phyloP scores from a whole-genome alignment of 2,329 filamentous ascomycete genomes.

The Monosporascus sp. region DNA sequence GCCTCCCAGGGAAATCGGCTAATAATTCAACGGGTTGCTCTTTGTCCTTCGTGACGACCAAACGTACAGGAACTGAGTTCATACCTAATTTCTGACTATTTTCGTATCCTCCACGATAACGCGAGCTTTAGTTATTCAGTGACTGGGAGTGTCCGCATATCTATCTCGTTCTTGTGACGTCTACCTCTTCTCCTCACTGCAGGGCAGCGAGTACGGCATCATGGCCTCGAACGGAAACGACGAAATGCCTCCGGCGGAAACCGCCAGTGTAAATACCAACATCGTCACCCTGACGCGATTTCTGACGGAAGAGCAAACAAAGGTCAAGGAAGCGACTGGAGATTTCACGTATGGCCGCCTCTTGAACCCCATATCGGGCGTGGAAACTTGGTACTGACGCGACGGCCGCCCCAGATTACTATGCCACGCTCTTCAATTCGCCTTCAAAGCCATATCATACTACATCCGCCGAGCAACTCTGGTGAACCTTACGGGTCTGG shows the following conservation, averaged over 20 bases:
- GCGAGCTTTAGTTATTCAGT: no score
- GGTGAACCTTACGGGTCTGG: slow-evolving; percentile 92
- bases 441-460: slow-evolving; percentile 99
- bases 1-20: not conserved
- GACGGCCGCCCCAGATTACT: slow-evolving; percentile 58
- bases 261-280: slow-evolving; percentile 87
- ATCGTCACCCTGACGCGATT: slow-evolving; percentile 94
- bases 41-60: no score
- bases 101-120: no score
- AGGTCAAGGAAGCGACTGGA: slow-evolving; percentile 90
- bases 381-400: slow-evolving; percentile 4
- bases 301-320: slow-evolving; percentile 91
- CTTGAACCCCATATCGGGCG: not conserved
- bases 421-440: slow-evolving; percentile 96
- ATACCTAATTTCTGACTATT: no score
- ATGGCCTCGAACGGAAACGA: slow-evolving; percentile 21
- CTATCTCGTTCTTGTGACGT: no score
- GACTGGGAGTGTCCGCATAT: no score
- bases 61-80: no score
- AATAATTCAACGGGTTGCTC: no score
- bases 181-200: no score
- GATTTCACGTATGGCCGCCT: slow-evolving; percentile 80
- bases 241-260: slow-evolving; percentile 36
- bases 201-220: not conserved
- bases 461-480: slow-evolving; percentile 95